Evolutionary conservation across 352 stramenopile species (phyloP).

Genomic region (Phytophthora sojae): DNA sequence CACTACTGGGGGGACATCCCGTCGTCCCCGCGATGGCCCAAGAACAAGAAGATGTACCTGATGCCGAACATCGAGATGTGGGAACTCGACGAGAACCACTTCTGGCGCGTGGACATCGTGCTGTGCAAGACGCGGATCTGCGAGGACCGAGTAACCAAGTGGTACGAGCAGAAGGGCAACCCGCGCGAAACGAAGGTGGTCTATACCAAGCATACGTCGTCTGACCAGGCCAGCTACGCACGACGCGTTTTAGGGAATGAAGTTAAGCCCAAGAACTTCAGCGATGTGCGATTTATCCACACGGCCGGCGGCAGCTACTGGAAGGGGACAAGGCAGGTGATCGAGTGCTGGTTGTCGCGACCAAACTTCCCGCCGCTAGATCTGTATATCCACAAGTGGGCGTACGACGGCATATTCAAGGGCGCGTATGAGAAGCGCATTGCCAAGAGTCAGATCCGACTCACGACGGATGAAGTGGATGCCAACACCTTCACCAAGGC

Average conservation of each 20-base stretch:
- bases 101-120: slow-evolving; percentile 49
- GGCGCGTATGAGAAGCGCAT: slow-evolving; percentile 41
- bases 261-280: slow-evolving; percentile 48
- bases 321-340: slow-evolving; percentile 61
- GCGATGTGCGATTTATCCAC: slow-evolving; percentile 48
- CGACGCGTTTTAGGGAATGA: slow-evolving; percentile 29
- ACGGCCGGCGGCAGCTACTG: slow-evolving; percentile 46
- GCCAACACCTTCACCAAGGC: slow-evolving; percentile 44
- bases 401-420: slow-evolving; percentile 52
- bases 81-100: slow-evolving; percentile 49
- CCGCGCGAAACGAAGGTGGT: slow-evolving; percentile 51
- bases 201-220: slow-evolving; percentile 71
- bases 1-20: slow-evolving; percentile 57
- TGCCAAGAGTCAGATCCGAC: slow-evolving; percentile 38
- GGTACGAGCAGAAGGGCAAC: slow-evolving; percentile 68
- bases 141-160: slow-evolving; percentile 46
- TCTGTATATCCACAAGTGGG: slow-evolving; percentile 54
- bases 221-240: slow-evolving; percentile 50
- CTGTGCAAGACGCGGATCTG: slow-evolving; percentile 62
- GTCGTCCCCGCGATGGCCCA: slow-evolving; percentile 35
- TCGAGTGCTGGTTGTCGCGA: slow-evolving; percentile 66
- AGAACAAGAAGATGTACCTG: slow-evolving; percentile 50
- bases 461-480: slow-evolving; percentile 44
- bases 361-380: slow-evolving; percentile 56
- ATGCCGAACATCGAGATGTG: slow-evolving; percentile 65